Percentiles rank a stretch among this genome's conserved stretches.
phyloP scores from a whole-genome alignment of 75 land plant species.

The Adiantum capillusveneris region DNA sequence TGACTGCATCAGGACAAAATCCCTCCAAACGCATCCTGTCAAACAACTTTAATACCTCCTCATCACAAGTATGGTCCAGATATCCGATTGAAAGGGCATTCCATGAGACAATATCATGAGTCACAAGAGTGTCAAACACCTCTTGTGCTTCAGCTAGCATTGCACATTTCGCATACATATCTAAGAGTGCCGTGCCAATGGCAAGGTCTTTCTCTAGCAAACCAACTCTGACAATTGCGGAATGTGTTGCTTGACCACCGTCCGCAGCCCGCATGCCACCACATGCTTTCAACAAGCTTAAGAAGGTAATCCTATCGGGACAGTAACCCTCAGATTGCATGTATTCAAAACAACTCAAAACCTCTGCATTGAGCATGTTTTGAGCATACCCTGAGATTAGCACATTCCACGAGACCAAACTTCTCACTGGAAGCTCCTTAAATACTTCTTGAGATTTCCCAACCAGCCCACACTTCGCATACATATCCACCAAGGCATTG shows the following conservation, averaged over 20 bases:
- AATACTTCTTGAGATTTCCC: slow-evolving; percentile 38
- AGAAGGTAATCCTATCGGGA: slow-evolving; percentile 49
- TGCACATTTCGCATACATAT: slow-evolving; percentile 54
- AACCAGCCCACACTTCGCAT: slow-evolving; percentile 37
- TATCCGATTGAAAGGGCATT: slow-evolving; percentile 47
- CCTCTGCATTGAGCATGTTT: slow-evolving; percentile 28
- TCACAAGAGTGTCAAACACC: slow-evolving; percentile 31
- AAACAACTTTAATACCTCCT: slow-evolving; percentile 28
- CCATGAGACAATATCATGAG: slow-evolving; percentile 40
- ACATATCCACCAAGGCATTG: slow-evolving; percentile 45
- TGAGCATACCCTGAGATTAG: slow-evolving; percentile 43
- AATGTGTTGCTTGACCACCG: slow-evolving; percentile 34
- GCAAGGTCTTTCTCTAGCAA: slow-evolving; percentile 24
- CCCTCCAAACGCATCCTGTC: slow-evolving; percentile 23
- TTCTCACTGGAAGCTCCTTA: slow-evolving; percentile 24
- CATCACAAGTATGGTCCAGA: slow-evolving; percentile 29
- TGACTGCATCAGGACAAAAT: slow-evolving; percentile 39
- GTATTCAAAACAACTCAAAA: slow-evolving; percentile 27
- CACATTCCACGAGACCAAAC: slow-evolving; percentile 47
- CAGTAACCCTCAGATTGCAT: slow-evolving; percentile 26
- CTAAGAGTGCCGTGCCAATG: slow-evolving; percentile 43
- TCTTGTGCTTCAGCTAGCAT: slow-evolving; percentile 32
- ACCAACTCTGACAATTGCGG: slow-evolving; percentile 22
- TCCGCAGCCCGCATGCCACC: slow-evolving; percentile 24
- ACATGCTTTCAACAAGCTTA: slow-evolving; percentile 42